phyloP scores from a whole-genome alignment of 768 basidiomycete species.

The Tubosaeta sp. region DNA sequence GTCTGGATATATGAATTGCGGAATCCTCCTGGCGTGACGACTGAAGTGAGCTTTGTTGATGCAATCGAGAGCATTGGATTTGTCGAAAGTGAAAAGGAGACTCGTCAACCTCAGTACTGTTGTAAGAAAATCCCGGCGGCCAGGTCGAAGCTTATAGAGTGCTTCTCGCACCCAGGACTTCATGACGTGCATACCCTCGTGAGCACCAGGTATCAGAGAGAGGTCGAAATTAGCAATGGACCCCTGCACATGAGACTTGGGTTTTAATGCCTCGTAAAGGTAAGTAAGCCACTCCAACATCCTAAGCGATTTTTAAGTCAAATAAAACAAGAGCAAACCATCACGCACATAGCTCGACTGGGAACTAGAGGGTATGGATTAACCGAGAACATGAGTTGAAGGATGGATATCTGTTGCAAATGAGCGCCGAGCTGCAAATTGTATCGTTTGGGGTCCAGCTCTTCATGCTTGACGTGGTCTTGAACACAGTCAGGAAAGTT shows the following conservation, averaged over 20 bases:
- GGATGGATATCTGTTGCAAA: constrained; percentile 47
- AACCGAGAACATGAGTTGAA: constrained; percentile 30
- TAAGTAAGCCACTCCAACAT: constrained; percentile 33
- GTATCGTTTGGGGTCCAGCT: constrained; percentile 33
- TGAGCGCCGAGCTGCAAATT: constrained; percentile 41
- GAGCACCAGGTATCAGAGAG: constrained; percentile 37
- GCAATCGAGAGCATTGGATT: constrained; percentile 29
- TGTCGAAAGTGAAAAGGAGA: constrained; percentile 39
- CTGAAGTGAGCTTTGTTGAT: constrained; percentile 33
- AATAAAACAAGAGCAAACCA: neutral
- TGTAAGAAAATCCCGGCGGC: constrained; percentile 27
- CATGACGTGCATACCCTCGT: constrained; percentile 34
- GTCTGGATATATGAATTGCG: constrained; percentile 10
- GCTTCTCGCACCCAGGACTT: constrained; percentile 43
- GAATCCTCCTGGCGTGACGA: neutral
- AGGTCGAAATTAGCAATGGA: constrained; percentile 34
- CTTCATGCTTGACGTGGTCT: constrained; percentile 31
- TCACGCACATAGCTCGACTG: constrained; percentile 5
- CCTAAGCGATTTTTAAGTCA: neutral
- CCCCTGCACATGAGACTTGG: constrained; percentile 45
- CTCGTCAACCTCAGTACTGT: constrained; percentile 34
- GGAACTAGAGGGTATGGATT: neutral
- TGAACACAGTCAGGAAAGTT: constrained; percentile 30
- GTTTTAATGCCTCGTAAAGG: constrained; percentile 49
- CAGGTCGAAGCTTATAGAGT: constrained; percentile 35